phyloP scores from a whole-genome alignment of 495 filamentous ascomycete species.

The Tuber brumale region DNA sequence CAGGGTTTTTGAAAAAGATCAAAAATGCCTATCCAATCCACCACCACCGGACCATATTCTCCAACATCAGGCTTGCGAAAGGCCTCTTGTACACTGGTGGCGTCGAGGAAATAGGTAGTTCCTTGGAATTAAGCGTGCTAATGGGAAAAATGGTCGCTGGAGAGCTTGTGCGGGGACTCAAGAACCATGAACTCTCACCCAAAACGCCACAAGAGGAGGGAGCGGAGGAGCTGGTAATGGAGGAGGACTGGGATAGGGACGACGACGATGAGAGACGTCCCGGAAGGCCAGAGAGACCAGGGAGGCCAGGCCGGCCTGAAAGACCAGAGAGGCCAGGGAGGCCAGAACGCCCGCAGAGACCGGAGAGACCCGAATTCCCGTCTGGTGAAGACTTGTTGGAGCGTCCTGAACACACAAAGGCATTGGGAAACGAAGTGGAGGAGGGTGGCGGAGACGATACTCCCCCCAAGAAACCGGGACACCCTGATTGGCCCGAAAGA shows the following conservation, averaged over 20 bases:
- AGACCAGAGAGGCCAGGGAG: not conserved
- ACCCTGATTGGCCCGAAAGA: not conserved
- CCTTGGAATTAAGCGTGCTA: conserved; percentile 87
- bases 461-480: not conserved
- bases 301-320: not conserved
- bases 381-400: too few relatives aligned
- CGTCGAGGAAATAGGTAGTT: conserved; percentile 91
- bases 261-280: not conserved
- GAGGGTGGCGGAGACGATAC: not conserved
- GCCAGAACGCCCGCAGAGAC: not conserved
- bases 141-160: conserved; percentile 92
- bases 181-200: conserved; percentile 24
- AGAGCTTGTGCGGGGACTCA: conserved; percentile 51
- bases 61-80: conserved; percentile 61
- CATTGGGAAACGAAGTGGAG: not conserved
- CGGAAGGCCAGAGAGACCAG: conserved; percentile 1
- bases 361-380: not conserved
- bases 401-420: not conserved
- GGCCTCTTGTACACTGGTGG: conserved; percentile 84
- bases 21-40: conserved; percentile 71
- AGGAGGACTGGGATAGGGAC: not conserved
- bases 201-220: not conserved
- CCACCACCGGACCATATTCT: conserved; percentile 74
- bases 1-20: conserved; percentile 48
- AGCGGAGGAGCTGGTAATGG: not conserved